Percentiles rank a stretch among this genome's conserved stretches.
Evolutionary conservation across 1,139 yeast genomes (phyloP).

Genomic region (Sugiyamaella novakii): DNA sequence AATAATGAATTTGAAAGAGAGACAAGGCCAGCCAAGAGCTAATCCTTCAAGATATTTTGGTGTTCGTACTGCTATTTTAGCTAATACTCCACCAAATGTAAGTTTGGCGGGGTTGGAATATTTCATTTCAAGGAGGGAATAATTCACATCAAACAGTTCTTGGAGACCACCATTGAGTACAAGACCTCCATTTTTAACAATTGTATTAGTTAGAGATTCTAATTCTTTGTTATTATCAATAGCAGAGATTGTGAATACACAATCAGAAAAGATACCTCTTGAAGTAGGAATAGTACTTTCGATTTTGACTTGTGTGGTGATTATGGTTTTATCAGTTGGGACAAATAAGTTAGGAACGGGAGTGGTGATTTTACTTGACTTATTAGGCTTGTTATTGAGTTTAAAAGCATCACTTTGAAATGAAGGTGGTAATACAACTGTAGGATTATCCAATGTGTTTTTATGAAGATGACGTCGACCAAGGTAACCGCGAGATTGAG

Average conservation of each 20-base stretch:
- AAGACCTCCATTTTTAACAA: conserved; percentile 56
- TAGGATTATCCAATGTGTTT: conserved; percentile 14
- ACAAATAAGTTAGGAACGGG: neutral
- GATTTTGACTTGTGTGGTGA: conserved; percentile 4
- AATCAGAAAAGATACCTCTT: conserved; percentile 42
- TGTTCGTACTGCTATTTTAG: conserved; percentile 62
- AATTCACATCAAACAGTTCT: conserved; percentile 34
- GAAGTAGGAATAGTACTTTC: neutral
- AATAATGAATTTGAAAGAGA: conserved; percentile 61
- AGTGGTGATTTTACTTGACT: neutral
- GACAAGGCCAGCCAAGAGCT: conserved; percentile 89
- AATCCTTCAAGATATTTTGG: conserved; percentile 79
- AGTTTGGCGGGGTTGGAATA: conserved; percentile 1
- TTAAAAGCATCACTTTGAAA: neutral
- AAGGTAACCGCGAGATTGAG: conserved; percentile 28
- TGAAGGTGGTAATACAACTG: neutral
- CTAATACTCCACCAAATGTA: conserved; percentile 65
- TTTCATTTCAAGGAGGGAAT: conserved; percentile 24
- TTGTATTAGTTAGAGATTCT: conserved; percentile 43
- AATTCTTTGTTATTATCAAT: conserved; percentile 43
- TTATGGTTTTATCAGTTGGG: neutral
- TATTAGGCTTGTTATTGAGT: too few relatives aligned
- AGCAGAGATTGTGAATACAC: conserved; percentile 50
- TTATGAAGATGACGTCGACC: conserved; percentile 21
- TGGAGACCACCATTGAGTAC: conserved; percentile 54